Conservation (phyloP, 1,139 yeast genomes). For the Blastobotrys elegans region DNA sequence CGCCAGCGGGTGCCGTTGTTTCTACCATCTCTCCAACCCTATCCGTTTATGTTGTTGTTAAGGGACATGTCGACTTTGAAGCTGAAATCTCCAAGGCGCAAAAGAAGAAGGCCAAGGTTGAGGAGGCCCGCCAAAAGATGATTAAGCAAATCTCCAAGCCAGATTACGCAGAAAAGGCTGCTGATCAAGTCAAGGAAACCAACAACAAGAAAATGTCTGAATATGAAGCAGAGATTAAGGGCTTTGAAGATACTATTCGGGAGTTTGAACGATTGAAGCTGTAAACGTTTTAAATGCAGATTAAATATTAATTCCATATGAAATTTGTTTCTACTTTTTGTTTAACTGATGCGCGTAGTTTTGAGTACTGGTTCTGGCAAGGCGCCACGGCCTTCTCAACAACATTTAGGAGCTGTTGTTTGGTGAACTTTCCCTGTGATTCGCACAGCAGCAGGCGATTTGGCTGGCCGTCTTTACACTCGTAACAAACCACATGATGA, state of each 20-base stretch:
- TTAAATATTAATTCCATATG: constrained; percentile 44
- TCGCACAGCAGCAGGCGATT: constrained; percentile 60
- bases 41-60: constrained; percentile 84
- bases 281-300: constrained; percentile 7
- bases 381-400: constrained; percentile 40
- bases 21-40: constrained; percentile 74
- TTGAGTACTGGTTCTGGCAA: constrained; percentile 43
- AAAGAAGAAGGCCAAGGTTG: constrained; percentile 61
- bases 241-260: constrained; percentile 42
- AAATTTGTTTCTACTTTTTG: constrained; percentile 50
- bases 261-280: constrained; percentile 39
- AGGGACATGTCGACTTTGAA: constrained; percentile 91
- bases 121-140: constrained; percentile 45
- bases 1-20: constrained; percentile 88
- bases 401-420: constrained; percentile 46
- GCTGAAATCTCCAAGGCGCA: constrained; percentile 80
- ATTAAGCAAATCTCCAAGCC: constrained; percentile 62
- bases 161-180: constrained; percentile 85
- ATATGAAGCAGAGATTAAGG: constrained; percentile 79
- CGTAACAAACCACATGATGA: constrained; percentile 63
- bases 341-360: constrained; percentile 45
- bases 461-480: constrained; percentile 48
- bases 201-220: constrained; percentile 67
- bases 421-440: constrained; percentile 64
- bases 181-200: constrained; percentile 71